Conservation (phyloP, 2,329 filamentous ascomycete genomes). For the Alternaria ethzedia region DNA sequence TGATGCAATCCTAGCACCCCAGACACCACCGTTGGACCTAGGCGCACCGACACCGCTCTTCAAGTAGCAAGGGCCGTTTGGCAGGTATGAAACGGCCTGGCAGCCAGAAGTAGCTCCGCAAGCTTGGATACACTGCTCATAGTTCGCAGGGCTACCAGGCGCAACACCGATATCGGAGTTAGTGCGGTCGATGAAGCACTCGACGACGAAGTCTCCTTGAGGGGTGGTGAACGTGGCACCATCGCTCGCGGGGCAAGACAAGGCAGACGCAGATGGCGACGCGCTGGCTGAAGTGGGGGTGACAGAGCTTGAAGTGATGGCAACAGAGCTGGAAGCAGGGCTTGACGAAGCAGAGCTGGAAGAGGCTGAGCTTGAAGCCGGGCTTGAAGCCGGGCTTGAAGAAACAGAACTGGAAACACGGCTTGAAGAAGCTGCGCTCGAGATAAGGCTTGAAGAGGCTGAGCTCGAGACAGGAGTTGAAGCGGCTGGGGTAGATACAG, state of each 20-base stretch:
- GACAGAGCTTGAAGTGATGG: background rate
- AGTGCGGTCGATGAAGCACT: slow-evolving; percentile 17
- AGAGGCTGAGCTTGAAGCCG: background rate
- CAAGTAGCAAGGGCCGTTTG: slow-evolving; percentile 18
- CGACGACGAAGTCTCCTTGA: slow-evolving; percentile 14
- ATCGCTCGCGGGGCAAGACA: slow-evolving; percentile 12
- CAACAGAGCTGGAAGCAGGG: background rate
- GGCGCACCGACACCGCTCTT: slow-evolving; percentile 14
- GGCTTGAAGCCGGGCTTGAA: background rate
- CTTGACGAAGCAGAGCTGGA: background rate
- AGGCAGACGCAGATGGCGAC: background rate
- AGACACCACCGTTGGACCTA: slow-evolving; percentile 6
- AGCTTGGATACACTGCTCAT: slow-evolving; percentile 9
- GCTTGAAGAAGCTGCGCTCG: background rate
- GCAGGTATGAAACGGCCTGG: slow-evolving; percentile 13
- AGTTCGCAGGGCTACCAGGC: background rate
- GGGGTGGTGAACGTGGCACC: slow-evolving; percentile 11
- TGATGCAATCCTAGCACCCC: slow-evolving; percentile 13
- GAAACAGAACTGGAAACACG: background rate
- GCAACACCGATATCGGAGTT: slow-evolving; percentile 9
- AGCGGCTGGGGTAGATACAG: background rate
- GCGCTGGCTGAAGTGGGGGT: background rate
- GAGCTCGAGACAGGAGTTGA: background rate
- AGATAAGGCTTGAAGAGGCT: background rate
- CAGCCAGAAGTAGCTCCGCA: slow-evolving; percentile 9